Percentiles rank a stretch among this genome's conserved stretches.
Evolutionary conservation across 768 basidiomycete species (phyloP).

Genomic region (Lentinula lateritia): DNA sequence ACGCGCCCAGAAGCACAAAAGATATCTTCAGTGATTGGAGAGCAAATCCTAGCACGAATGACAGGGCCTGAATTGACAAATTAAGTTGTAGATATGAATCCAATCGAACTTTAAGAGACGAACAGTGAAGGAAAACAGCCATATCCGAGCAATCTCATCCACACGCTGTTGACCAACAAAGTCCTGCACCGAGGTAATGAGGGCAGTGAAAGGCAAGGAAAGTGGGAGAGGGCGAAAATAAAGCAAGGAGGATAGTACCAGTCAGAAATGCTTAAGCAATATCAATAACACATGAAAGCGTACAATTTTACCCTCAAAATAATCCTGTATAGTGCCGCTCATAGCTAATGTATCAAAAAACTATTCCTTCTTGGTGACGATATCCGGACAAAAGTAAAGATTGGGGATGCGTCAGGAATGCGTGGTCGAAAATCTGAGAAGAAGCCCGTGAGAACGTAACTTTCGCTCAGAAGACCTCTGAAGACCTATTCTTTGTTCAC

Average conservation of each 20-base stretch:
- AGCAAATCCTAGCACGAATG: constrained; percentile 53
- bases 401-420: too few species aligned
- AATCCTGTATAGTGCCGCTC: constrained; percentile 22
- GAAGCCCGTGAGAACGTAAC: too few species aligned
- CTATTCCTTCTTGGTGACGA: too few species aligned
- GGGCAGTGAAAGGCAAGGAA: too few species aligned
- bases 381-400: too few species aligned
- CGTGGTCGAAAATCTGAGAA: too few species aligned
- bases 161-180: constrained; percentile 57
- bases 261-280: not conserved
- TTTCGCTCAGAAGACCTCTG: too few species aligned
- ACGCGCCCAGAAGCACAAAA: constrained; percentile 40
- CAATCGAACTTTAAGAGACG: not conserved
- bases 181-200: constrained; percentile 32
- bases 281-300: constrained; percentile 7
- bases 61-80: constrained; percentile 32
- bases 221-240: not conserved
- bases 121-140: constrained; percentile 43
- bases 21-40: constrained; percentile 51
- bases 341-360: not conserved
- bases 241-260: not conserved
- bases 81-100: not conserved
- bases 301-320: constrained; percentile 38
- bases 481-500: too few species aligned
- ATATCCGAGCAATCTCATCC: constrained; percentile 38